A percentile compares a stretch with the other conserved stretches of the same genome.
Conservation (phyloP, 176 grass and related monocot species). For the Chrysopogon serrulatus region DNA sequence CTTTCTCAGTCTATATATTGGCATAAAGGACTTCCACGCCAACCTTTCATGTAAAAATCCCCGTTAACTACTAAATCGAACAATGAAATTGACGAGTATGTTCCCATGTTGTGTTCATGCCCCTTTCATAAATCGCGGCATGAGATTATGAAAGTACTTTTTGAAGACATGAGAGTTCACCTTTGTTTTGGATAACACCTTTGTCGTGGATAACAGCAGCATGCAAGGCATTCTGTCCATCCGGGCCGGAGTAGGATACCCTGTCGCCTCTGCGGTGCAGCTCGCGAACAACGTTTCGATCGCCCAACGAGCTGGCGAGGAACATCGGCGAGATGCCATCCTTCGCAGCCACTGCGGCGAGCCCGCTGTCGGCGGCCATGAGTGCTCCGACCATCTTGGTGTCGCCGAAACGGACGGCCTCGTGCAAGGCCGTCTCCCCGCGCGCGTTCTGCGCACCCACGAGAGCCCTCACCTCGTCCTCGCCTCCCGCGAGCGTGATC, state of each 20-base stretch:
- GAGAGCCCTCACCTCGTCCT: not conserved
- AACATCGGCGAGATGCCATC: conserved; percentile 22
- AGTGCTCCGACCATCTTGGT: not conserved
- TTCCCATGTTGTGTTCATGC: too few relatives aligned
- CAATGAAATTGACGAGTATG: too few relatives aligned
- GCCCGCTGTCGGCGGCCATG: not conserved
- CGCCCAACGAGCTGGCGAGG: not conserved
- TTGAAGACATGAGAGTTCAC: not conserved
- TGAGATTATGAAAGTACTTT: too few relatives aligned
- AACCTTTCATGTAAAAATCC: too few relatives aligned
- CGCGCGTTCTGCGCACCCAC: not conserved
- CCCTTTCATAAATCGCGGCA: too few relatives aligned
- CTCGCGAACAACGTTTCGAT: accelerated
- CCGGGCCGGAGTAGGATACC: conserved; percentile 2
- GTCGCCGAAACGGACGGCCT: not conserved
- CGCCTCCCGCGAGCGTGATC: not conserved
- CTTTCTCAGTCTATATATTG: too few relatives aligned
- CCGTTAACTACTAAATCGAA: too few relatives aligned
- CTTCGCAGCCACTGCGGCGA: not conserved
- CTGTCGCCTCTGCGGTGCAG: not conserved
- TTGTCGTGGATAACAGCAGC: not conserved
- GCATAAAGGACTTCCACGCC: too few relatives aligned
- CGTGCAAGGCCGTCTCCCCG: conserved; percentile 26
- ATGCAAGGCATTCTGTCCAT: conserved; percentile 19
- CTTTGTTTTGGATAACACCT: too few relatives aligned